Evolutionary conservation across 495 filamentous ascomycete species (phyloP), one percentile per base, ranked within the genome.

Genomic region (Glarea lozoyensis): DNA sequence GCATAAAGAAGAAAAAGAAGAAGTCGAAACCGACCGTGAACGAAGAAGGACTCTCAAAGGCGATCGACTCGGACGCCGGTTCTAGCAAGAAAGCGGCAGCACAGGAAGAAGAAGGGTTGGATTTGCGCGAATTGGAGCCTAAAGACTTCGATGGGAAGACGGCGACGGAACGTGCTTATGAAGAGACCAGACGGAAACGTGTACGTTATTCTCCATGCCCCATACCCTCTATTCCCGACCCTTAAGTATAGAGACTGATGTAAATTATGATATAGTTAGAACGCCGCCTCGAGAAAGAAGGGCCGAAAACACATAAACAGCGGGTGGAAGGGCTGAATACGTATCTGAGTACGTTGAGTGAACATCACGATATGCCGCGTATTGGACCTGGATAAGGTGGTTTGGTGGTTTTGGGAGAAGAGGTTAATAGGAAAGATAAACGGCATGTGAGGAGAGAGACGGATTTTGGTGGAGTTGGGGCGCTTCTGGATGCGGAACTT

Each of bases 311-410:
- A 30, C 92, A 98, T 57, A 98, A 97, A 61, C 82, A 98, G 70
- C 80, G 85, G 1, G 92, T 98, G 32, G 88, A 98, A 61, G 88
- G 94, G 60, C 68, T 96, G 48, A 98, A 98, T 60, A 84, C 86
- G 56, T 94, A 95, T 58, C 67, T 98, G 31, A 88, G 83, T 47
- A 80, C 80, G 47, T 64, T 98, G 57, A 94, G 86, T 63, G 92
- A 98, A 64, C 92, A 98, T 62, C 92, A 98, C 58, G 92, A 98
- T 58, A 98, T 98, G 90, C 83, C 49, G 16, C 13, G 35, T 2
- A 40, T 44, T 31, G 40, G 40, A 7, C 40, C 40, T 1, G 40
- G 46, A 43, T 49, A 44, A 43, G n/a, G 16, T 10, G n/a, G n/a
- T n/a, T n/a, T n/a, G n/a, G n/a, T n/a, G n/a, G n/a, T n/a, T n/a